These are phyloP conservation scores for Geotrichum bryndzae DNA, from an alignment of 1,139 yeast genomes.

Conservation along the genomic window DNA sequence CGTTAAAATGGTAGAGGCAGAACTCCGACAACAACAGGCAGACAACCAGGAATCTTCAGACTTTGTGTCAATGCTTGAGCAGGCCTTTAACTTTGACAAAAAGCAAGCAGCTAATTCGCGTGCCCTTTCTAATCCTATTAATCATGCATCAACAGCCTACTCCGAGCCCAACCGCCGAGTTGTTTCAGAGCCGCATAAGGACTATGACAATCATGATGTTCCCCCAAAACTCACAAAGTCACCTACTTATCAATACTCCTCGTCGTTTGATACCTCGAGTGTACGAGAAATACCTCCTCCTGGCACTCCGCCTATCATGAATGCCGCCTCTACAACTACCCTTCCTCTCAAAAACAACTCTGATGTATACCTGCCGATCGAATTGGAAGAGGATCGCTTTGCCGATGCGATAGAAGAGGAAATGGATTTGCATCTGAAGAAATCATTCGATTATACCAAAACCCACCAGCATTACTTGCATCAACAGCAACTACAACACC, in stretches of 20 bases:
- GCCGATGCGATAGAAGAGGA: constrained; percentile 8
- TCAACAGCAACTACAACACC: background rate
- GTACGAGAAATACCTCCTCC: background rate
- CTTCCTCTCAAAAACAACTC: background rate
- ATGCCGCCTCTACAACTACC: background rate
- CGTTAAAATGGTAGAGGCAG: constrained; percentile 10
- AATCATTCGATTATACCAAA: background rate
- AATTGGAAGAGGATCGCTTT: constrained; percentile 28
- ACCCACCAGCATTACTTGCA: background rate
- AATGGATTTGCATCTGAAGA: constrained; percentile 8
- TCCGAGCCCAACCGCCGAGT: constrained; percentile 3
- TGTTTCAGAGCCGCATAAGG: constrained; percentile 8
- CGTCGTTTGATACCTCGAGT: background rate
- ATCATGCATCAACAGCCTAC: background rate
- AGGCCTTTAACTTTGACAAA: constrained; percentile 15
- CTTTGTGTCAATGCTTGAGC: constrained; percentile 18
- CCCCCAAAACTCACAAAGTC: background rate
- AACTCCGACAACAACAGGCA: background rate
- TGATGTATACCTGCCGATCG: constrained; percentile 34
- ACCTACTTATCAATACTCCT: background rate
- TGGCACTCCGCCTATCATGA: background rate
- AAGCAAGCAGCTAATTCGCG: background rate
- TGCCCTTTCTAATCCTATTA: constrained; percentile 1
- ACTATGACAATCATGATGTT: background rate
- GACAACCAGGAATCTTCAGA: constrained; percentile 4